phyloP scores from a whole-genome alignment of 2,329 filamentous ascomycete species.

The Talaromyces sp. region DNA sequence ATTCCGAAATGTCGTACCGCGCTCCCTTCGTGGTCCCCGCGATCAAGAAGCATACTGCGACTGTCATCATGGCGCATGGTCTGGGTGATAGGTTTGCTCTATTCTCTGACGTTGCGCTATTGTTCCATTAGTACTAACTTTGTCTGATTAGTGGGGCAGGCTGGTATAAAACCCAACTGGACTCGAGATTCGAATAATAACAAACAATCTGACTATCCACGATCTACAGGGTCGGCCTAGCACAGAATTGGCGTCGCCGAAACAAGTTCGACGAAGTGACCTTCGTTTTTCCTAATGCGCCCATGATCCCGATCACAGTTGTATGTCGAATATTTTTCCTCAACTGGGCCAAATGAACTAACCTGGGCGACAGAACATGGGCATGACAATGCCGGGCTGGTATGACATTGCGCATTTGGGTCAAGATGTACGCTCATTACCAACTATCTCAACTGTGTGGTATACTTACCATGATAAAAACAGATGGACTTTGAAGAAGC shows the following conservation, averaged over 20 bases:
- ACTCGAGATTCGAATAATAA: not conserved
- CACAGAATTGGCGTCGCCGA: constrained; percentile 80
- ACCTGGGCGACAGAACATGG: constrained; percentile 57
- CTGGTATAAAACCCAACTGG: constrained; percentile 36
- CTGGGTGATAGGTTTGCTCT: constrained; percentile 72
- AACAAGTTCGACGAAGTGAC: constrained; percentile 82
- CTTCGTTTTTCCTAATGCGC: constrained; percentile 91
- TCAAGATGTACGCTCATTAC: constrained; percentile 33
- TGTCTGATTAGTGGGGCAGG: constrained; percentile 44
- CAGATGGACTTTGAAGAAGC: constrained; percentile 43
- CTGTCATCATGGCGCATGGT: constrained; percentile 90
- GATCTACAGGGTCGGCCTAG: constrained; percentile 61
- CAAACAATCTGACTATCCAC: not conserved
- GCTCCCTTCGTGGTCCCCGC: constrained; percentile 71
- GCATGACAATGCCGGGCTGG: constrained; percentile 73
- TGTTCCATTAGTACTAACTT: constrained; percentile 1
- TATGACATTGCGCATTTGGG: constrained; percentile 48
- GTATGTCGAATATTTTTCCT: constrained; percentile 46
- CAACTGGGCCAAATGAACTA: not conserved
- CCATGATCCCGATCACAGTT: constrained; percentile 77
- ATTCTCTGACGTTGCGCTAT: not conserved
- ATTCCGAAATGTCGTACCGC: constrained; percentile 40
- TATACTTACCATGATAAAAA: not conserved
- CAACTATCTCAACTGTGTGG: not conserved
- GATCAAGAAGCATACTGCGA: constrained; percentile 79